Base-by-base conservation (phyloP, 495 filamentous ascomycete genomes). In the Penicillium paxilli region DNA sequence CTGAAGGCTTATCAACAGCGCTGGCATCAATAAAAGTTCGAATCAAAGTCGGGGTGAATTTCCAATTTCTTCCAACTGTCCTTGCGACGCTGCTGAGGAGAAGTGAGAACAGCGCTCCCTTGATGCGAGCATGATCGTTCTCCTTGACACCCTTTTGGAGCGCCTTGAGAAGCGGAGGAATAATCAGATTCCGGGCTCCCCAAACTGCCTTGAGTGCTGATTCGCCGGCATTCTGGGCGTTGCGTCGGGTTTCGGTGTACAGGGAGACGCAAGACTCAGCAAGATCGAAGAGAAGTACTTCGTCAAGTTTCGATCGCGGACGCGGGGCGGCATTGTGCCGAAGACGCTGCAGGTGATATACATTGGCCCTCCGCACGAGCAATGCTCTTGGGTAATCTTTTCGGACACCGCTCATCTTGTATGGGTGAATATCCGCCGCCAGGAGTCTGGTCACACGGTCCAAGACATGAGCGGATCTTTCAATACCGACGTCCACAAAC, bases 401-500 rank as follows among this genome's bases (percentile, higher is more conserved):
- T 24, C 93, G 84, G 35, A 96, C 71, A 1, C 94, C 94, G 62
- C 86, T 95, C 62, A 96, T 88, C 72, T 96, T 97, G 77, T 96
- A 99, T 0, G 92, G 88, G 26, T 87, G 83, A 33, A 90, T 89
- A 63, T 99, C 94, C 8, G 90, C 87, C 49, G 82, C 80, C 51
- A 96, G 85, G 10, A 99, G 81, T 41, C 90, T 82, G 7, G 85
- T 83, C 11, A 97, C 84, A 21, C 95, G 80, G 63, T 99, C 94
- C 24, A 99, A 74, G 9, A 94, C 89, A 66, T 96, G 95, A 5
- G 94, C 93, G 8, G 92, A 96, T 52, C 94, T 79, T 64, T 99
- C 94, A 52, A 96, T 95, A 17, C 95, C 95, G 41, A 98, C 91
- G 60, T 99, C 94, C 7, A 95, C 88, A 62, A 99, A 96, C 90